Evolutionary conservation across 2,329 filamentous ascomycete species (phyloP), one percentile per base, ranked within the genome.

Genomic region (Dactylellina cionopaga): DNA sequence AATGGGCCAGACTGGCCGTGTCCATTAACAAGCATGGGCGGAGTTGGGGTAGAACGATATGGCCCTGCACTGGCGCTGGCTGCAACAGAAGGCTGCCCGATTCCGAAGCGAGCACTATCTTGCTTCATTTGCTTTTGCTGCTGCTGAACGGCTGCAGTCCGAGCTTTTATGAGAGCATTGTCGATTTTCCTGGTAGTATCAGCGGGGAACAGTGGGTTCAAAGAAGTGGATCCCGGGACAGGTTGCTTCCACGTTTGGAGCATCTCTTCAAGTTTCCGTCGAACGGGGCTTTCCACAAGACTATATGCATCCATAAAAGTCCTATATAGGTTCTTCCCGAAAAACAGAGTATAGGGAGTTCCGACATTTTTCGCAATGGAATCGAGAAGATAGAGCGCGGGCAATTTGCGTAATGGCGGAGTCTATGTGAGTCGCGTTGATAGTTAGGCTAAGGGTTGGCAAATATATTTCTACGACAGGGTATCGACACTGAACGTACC

Each of bases 361-460:
- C 95, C 95, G 74, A 99, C 92, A 83, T 99, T 98, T 82, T 99
- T 99, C 79, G 96, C 93, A 74, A 99, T 94, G 13, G 94, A 98
- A 82, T 99, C 95, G 79, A 99, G 89, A 75, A 99, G 92, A 82
- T 98, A 99, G 25, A 99, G 85, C n/a, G 95, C 92, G 15, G 95
- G 93, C 1, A 99, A 84, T 79, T 98, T 99, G 80, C 92, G 93
- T 73, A 88, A 86, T 37, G 95, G 92, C 46, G 92, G 87, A 60
- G 90, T 92, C 95, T 99, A 81, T 75, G 41, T 52, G 55, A 44
- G 66, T 46, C 27, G n/a, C 27, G n/a, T 22, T 43, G 13, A 68
- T 56, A 73, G 78, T 86, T 77, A 86, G 84, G 78, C 75, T 72
- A 25, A 13, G 19, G 15, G n/a, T n/a, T 6, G 37, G n/a, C 29